These are phyloP conservation scores for Zangia roseola DNA, from an alignment of 768 basidiomycete genomes.

Conservation along the genomic window DNA sequence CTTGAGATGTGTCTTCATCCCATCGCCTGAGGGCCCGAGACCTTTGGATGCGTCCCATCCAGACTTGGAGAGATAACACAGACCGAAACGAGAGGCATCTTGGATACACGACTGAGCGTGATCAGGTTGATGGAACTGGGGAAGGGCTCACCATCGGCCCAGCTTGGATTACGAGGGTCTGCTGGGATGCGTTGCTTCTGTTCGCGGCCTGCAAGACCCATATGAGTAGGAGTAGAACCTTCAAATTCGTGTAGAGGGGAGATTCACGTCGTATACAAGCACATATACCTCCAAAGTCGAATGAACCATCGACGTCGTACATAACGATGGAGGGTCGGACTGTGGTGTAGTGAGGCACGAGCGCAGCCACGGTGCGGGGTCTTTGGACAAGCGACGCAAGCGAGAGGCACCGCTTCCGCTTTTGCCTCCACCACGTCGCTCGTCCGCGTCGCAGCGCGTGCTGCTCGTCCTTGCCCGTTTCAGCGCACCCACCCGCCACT, in stretches of 20 bases:
- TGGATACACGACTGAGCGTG: neutral
- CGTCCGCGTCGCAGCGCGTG: no score
- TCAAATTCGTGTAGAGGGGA: neutral
- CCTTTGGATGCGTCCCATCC: slow-evolving; percentile 82
- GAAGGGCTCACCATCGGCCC: slow-evolving; percentile 68
- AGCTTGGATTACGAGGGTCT: slow-evolving; percentile 79
- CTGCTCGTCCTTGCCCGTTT: no score
- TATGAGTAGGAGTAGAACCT: slow-evolving; percentile 24
- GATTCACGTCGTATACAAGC: no score
- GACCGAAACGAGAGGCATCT: slow-evolving; percentile 85
- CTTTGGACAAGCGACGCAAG: neutral
- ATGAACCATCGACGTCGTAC: no score
- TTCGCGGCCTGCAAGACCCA: slow-evolving; percentile 81
- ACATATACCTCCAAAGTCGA: no score
- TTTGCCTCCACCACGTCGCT: no score
- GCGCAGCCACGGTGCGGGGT: neutral
- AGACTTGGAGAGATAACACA: slow-evolving; percentile 79
- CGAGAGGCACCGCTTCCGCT: no score
- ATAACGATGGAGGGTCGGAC: no score
- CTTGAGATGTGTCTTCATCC: slow-evolving; percentile 69
- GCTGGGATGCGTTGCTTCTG: slow-evolving; percentile 74
- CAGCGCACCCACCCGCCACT: no score
- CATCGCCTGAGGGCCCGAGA: slow-evolving; percentile 69
- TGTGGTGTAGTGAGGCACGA: neutral
- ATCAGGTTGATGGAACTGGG: neutral